Conservation (phyloP, 352 stramenopile species). For the Phytophthora pinifolia region DNA sequence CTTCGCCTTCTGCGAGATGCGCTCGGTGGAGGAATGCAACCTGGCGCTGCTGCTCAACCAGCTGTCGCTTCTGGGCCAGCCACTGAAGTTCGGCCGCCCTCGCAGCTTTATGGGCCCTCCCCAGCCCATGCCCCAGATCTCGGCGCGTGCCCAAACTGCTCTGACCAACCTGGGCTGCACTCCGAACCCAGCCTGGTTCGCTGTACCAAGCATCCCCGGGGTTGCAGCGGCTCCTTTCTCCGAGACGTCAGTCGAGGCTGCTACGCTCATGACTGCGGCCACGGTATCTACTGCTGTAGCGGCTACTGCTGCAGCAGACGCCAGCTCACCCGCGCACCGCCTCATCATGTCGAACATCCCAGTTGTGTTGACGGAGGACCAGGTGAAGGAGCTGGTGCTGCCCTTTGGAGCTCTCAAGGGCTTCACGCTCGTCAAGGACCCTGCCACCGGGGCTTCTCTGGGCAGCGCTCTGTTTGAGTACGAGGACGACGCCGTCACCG, state of each 20-base stretch:
- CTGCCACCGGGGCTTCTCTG: slow-evolving; percentile 44
- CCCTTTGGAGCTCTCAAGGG: slow-evolving; percentile 77
- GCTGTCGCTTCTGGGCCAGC: slow-evolving; percentile 71
- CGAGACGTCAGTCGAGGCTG: slow-evolving; percentile 14
- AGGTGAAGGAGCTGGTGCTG: slow-evolving; percentile 84
- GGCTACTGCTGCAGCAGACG: not conserved
- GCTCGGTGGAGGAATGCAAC: slow-evolving; percentile 85
- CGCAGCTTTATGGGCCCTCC: slow-evolving; percentile 82
- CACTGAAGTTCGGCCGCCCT: slow-evolving; percentile 85
- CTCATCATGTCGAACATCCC: slow-evolving; percentile 87
- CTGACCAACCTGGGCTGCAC: slow-evolving; percentile 81
- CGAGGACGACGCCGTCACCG: slow-evolving; percentile 51
- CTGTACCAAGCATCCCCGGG: slow-evolving; percentile 19
- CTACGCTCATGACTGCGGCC: slow-evolving; percentile 10
- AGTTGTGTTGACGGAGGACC: slow-evolving; percentile 65
- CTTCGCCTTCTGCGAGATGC: slow-evolving; percentile 90
- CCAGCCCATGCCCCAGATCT: slow-evolving; percentile 73
- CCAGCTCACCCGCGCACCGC: slow-evolving; percentile 34
- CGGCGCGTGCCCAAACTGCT: slow-evolving; percentile 71
- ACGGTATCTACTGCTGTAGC: not conserved
- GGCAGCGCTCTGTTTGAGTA: slow-evolving; percentile 85
- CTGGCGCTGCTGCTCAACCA: slow-evolving; percentile 85
- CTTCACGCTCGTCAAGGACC: slow-evolving; percentile 68
- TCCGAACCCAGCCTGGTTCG: slow-evolving; percentile 80
- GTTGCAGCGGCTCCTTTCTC: not conserved